Conservation (phyloP, 495 filamentous ascomycete species). For the Aspergillus nidulans region DNA sequence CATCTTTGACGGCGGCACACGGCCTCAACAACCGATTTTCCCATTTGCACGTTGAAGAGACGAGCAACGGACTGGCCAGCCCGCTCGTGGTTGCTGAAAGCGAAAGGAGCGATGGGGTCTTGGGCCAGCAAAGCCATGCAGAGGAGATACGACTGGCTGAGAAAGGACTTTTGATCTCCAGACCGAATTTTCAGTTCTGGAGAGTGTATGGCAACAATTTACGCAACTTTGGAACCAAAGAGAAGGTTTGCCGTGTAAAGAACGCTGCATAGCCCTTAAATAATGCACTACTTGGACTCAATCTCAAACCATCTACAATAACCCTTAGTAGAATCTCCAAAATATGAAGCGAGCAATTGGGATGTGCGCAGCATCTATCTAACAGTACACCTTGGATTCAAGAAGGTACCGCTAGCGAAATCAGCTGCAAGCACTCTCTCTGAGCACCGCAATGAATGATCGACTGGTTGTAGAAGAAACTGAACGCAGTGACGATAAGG, state of each 20-base stretch:
- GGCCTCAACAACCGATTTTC: constrained; percentile 14
- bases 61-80: constrained; percentile 8
- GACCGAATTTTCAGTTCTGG: constrained; percentile 55
- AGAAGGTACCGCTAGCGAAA: constrained; percentile 75
- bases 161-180: constrained; percentile 42
- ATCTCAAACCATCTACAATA: background rate
- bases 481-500: constrained; percentile 62
- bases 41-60: constrained; percentile 17
- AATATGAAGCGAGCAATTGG: background rate
- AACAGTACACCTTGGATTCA: constrained; percentile 58
- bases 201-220: constrained; percentile 57
- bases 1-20: background rate
- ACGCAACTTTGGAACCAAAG: constrained; percentile 60
- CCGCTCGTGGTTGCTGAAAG: background rate
- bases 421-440: constrained; percentile 49
- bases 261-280: background rate
- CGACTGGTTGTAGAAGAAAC: constrained; percentile 48
- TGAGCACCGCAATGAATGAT: constrained; percentile 61
- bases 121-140: background rate
- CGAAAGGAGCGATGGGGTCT: background rate
- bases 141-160: background rate
- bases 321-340: background rate
- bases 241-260: constrained; percentile 45
- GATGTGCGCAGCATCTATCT: constrained; percentile 65
- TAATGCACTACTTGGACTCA: background rate